Conservation (phyloP, 2,329 filamentous ascomycete genomes). For the Aureobasidium melanogenum region DNA sequence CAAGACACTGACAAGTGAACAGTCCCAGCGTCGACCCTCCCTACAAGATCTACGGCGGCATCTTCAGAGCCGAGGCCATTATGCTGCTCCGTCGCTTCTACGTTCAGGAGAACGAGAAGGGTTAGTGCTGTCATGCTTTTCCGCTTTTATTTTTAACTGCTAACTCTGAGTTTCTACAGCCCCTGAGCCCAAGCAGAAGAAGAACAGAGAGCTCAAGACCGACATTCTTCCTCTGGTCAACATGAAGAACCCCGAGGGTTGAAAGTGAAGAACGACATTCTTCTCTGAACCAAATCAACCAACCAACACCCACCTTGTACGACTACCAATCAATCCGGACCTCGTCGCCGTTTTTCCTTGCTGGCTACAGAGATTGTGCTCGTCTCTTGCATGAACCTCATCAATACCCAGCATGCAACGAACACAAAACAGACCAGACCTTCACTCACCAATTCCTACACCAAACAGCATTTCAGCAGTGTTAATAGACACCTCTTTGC, state of each 20-base stretch:
- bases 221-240: constrained; percentile 40
- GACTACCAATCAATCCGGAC: not conserved
- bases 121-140: constrained; percentile 31
- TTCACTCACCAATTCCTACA: not conserved
- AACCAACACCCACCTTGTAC: too few species aligned
- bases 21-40: constrained; percentile 63
- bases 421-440: not conserved
- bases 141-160: not conserved
- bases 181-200: constrained; percentile 56
- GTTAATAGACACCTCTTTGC: too few species aligned
- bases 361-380: not conserved
- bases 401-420: not conserved
- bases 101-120: constrained; percentile 93
- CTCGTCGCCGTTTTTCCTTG: not conserved
- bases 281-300: not conserved
- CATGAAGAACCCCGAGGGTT: constrained; percentile 11
- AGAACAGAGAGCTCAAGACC: constrained; percentile 54
- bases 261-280: not conserved
- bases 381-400: not conserved
- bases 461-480: not conserved
- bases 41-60: constrained; percentile 76
- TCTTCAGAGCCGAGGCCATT: constrained; percentile 87
- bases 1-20: not conserved
- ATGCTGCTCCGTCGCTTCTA: constrained; percentile 90
- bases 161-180: constrained; percentile 30